Base-by-base conservation (phyloP, 495 filamentous ascomycete species). In the Aspergillus wentii region DNA sequence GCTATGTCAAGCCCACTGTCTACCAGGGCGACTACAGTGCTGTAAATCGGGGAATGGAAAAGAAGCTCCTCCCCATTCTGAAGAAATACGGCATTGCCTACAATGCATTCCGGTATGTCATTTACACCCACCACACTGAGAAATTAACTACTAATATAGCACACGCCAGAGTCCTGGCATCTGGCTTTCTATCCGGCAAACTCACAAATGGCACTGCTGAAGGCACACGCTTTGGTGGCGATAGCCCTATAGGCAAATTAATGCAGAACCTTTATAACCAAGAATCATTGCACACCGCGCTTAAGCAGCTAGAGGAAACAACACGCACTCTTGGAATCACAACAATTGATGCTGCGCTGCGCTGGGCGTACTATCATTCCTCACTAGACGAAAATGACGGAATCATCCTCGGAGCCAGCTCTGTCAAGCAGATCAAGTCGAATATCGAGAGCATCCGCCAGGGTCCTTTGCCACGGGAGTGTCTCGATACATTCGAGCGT, bases 21-120 rank as follows among this genome's bases (percentile, higher is more conserved):
- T 72, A 68, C 29, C 66, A 74, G 33, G 70, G 67, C 17, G 40
- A 58, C 4, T 74, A 71, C 44, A 72, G 64, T 41, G 40, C 62
- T 0, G 30, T 70, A 2, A 49, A 50, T 7, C 64, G 68, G 5
- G 52, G 53, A 16, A 46, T 43, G 7, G 76, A 79, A 44, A 47
- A 49, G 6, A 58, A 68, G 29, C 54, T 79, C n/a, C 57, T 79
- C 21, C 74, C 76, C 7, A 64, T 69, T 25, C 48, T 80, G 16
- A 55, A 72, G 11, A 45, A 75, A 33, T 66, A 77, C 51, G 64
- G 59, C 3, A 74, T 79, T 13, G 57, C 66, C 1, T 72, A 72
- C 43, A 69, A 74, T 44, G 64, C 61, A 15, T 77, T 62, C 49
- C 65, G 51, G 23, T 46, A 19, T 8, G 33, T 11, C 31, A 9